phyloP scores from a whole-genome alignment of 108 stramenopile species.

The Asterionellopsis glacialis region DNA sequence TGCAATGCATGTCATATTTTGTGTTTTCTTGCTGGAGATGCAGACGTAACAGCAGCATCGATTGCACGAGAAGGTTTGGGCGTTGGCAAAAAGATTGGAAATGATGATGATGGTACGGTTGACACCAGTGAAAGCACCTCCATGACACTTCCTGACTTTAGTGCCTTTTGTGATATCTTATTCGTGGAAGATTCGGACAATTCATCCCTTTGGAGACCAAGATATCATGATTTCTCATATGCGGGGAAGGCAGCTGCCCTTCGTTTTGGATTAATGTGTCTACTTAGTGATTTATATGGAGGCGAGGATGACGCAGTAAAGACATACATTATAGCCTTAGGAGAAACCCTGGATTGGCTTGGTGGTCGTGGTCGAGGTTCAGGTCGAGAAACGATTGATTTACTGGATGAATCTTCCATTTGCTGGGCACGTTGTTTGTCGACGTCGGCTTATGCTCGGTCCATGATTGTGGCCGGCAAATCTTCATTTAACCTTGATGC shows the following conservation, averaged over 20 bases:
- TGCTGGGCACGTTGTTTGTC: conserved; percentile 35
- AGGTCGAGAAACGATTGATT: conserved; percentile 24
- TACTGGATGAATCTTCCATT: conserved; percentile 59
- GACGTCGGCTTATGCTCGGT: conserved; percentile 48
- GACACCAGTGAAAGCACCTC: neutral
- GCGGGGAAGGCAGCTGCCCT: conserved; percentile 54
- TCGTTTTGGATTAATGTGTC: conserved; percentile 52
- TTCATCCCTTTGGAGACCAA: conserved; percentile 19
- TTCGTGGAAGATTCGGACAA: conserved; percentile 19
- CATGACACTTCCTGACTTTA: conserved; percentile 39
- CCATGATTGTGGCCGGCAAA: conserved; percentile 12
- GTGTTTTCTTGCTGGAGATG: conserved; percentile 74
- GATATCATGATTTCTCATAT: conserved; percentile 49
- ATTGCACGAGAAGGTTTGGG: conserved; percentile 65
- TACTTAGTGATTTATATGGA: conserved; percentile 64
- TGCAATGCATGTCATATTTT: conserved; percentile 62
- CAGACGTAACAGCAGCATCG: conserved; percentile 61
- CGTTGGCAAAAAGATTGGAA: conserved; percentile 26
- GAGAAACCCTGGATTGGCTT: conserved; percentile 25
- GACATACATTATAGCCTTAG: conserved; percentile 32
- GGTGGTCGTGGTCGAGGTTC: conserved; percentile 3
- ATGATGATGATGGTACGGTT: conserved; percentile 10
- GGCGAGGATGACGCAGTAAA: conserved; percentile 45
- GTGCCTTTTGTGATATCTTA: conserved; percentile 30
- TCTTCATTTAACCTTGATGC: conserved; percentile 12